These are phyloP conservation scores for Colletotrichum sp. DNA, from an alignment of 2,329 filamentous ascomycete genomes.

Conservation along the genomic window DNA sequence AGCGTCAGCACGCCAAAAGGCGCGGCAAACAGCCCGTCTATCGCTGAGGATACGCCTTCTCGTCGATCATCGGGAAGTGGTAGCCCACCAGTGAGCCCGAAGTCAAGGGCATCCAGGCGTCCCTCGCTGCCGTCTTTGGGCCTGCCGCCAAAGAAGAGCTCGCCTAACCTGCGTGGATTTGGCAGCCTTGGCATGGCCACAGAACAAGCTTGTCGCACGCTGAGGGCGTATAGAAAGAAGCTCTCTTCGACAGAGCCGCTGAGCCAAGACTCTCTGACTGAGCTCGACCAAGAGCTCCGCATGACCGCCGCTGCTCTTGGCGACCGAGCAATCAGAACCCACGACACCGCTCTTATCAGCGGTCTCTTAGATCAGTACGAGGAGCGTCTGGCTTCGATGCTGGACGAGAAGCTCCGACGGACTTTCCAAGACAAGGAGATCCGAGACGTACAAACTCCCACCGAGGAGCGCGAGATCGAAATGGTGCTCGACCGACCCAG, in stretches of 20 bases:
- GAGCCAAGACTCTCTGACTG: conserved; percentile 61
- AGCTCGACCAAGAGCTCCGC: conserved; percentile 69
- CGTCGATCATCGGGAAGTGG: conserved; percentile 51
- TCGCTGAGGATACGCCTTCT: conserved; percentile 52
- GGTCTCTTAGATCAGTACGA: conserved; percentile 78
- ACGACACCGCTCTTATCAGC: conserved; percentile 59
- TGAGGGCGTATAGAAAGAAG: conserved; percentile 69
- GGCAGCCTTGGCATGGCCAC: conserved; percentile 67
- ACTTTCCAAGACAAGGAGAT: conserved; percentile 37
- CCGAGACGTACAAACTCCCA: conserved; percentile 32
- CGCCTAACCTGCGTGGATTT: conserved; percentile 53
- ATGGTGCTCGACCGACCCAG: conserved; percentile 22
- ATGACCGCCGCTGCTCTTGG: conserved; percentile 67
- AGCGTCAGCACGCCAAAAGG: conserved; percentile 40
- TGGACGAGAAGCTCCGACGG: conserved; percentile 73
- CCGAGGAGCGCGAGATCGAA: conserved; percentile 39
- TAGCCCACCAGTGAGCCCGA: conserved; percentile 58
- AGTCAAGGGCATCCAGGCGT: conserved; percentile 48
- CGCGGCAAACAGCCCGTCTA: conserved; percentile 47
- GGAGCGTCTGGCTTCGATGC: conserved; percentile 71
- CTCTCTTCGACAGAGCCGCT: conserved; percentile 62
- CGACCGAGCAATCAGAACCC: conserved; percentile 61
- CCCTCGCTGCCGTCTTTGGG: conserved; percentile 61
- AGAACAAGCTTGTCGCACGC: conserved; percentile 66
- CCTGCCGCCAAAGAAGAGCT: conserved; percentile 52